phyloP scores from a whole-genome alignment of 345 rosid species.

The Gossypium thurberi region DNA sequence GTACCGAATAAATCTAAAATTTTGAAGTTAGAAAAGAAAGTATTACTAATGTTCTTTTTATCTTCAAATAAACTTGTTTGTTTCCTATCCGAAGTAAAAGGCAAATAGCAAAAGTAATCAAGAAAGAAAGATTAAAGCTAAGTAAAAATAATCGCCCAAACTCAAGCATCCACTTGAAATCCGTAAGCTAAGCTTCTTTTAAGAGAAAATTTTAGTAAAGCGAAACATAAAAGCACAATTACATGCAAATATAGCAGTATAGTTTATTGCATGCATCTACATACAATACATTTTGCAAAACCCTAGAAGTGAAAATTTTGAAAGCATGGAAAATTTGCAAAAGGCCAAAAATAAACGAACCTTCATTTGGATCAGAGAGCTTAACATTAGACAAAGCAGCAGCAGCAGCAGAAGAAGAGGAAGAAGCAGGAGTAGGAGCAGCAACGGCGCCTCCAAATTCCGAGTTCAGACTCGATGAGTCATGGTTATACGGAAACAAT shows the following conservation, averaged over 20 bases:
- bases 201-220: background rate
- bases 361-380: background rate
- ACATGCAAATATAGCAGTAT: background rate
- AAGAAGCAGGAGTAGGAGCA: background rate
- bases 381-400: background rate
- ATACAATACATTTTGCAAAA: background rate
- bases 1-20: background rate
- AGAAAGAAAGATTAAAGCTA: background rate
- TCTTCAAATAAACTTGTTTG: background rate
- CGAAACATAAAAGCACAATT: background rate
- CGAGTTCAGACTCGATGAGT: background rate
- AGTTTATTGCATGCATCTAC: background rate
- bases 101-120: background rate
- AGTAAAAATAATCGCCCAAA: background rate
- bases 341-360: background rate
- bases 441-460: constrained; percentile 1
- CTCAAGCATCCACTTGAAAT: background rate
- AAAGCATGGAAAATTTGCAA: background rate
- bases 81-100: background rate
- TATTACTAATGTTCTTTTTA: background rate
- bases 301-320: background rate
- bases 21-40: background rate
- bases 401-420: background rate
- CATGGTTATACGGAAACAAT: background rate
- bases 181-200: background rate